Percentiles rank a stretch among this genome's conserved stretches.
phyloP scores from a whole-genome alignment of 2,329 filamentous ascomycete species.

The Colletotrichum sp. region DNA sequence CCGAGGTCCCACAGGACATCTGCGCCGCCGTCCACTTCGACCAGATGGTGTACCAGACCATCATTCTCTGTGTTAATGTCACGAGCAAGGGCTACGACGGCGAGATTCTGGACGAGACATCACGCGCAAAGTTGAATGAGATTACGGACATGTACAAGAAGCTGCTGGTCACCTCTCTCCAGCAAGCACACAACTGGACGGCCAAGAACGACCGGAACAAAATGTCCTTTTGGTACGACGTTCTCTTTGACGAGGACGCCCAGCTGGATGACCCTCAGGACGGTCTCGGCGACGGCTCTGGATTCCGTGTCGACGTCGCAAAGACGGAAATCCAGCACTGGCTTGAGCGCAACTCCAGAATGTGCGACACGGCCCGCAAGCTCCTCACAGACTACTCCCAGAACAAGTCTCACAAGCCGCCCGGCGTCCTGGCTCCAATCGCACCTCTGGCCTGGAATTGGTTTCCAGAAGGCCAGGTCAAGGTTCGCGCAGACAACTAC shows the following conservation, averaged over 20 bases:
- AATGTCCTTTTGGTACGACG: conserved; percentile 72
- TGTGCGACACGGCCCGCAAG: conserved; percentile 60
- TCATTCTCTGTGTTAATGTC: conserved; percentile 70
- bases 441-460: conserved; percentile 62
- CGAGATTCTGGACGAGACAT: conserved; percentile 64
- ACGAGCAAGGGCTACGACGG: conserved; percentile 72
- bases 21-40: conserved; percentile 69
- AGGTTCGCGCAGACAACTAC: conserved; percentile 38
- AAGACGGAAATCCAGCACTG: conserved; percentile 67
- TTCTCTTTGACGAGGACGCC: conserved; percentile 65
- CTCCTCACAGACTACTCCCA: conserved; percentile 61
- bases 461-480: conserved; percentile 44
- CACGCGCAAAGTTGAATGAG: conserved; percentile 62
- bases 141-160: conserved; percentile 73
- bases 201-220: conserved; percentile 73
- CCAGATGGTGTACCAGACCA: conserved; percentile 69
- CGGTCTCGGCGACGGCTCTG: conserved; percentile 53
- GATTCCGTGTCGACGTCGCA: conserved; percentile 61
- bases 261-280: conserved; percentile 55
- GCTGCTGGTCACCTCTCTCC: conserved; percentile 67
- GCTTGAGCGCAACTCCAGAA: conserved; percentile 64
- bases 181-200: conserved; percentile 73
- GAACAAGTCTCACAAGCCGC: conserved; percentile 52
- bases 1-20: conserved; percentile 69
- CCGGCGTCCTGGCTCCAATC: conserved; percentile 54